phyloP scores from a whole-genome alignment of 768 basidiomycete species.

The Candolleomyces eurysporus region DNA sequence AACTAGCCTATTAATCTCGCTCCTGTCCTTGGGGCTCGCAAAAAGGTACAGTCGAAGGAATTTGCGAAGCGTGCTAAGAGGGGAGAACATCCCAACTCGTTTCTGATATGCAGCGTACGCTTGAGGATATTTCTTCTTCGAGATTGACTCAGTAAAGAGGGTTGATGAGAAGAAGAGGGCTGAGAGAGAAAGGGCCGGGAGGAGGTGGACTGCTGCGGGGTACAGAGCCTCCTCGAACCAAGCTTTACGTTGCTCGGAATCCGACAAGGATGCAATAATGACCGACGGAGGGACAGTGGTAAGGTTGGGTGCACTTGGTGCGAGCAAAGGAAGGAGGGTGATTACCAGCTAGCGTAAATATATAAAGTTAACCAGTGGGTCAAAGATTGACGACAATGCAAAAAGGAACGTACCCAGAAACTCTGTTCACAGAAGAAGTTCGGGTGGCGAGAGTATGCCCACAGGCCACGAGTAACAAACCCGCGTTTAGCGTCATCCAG shows the following conservation, averaged over 20 bases:
- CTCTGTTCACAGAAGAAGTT: slow-evolving; percentile 90
- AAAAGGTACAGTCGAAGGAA: slow-evolving; percentile 10
- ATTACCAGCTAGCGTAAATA: slow-evolving; percentile 53
- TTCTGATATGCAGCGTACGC: slow-evolving; percentile 70
- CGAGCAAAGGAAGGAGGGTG: slow-evolving; percentile 62
- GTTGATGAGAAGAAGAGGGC: slow-evolving; percentile 78
- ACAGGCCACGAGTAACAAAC: slow-evolving; percentile 82
- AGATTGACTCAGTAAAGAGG: slow-evolving; percentile 77
- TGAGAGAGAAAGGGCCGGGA: slow-evolving; percentile 62
- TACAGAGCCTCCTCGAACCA: slow-evolving; percentile 22
- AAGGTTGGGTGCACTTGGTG: slow-evolving; percentile 31
- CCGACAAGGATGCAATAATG: slow-evolving; percentile 12
- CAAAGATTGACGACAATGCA: slow-evolving; percentile 1
- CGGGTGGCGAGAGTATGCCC: slow-evolving; percentile 87
- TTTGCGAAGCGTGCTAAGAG: slow-evolving; percentile 18
- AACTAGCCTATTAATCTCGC: slow-evolving; percentile 14
- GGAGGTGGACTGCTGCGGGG: slow-evolving; percentile 29
- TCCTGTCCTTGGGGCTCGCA: slow-evolving; percentile 7
- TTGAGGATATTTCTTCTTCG: slow-evolving; percentile 66
- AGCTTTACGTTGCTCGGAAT: slow-evolving; percentile 17
- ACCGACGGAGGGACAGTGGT: slow-evolving; percentile 15
- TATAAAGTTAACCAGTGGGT: neutral
- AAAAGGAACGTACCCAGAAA: slow-evolving; percentile 65
- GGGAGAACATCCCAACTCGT: slow-evolving; percentile 81
- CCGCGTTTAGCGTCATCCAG: slow-evolving; percentile 71